Evolutionary conservation across 225 moss, liverwort and hornwort genomes (phyloP).

Genomic region (Anthoceros angustus): DNA sequence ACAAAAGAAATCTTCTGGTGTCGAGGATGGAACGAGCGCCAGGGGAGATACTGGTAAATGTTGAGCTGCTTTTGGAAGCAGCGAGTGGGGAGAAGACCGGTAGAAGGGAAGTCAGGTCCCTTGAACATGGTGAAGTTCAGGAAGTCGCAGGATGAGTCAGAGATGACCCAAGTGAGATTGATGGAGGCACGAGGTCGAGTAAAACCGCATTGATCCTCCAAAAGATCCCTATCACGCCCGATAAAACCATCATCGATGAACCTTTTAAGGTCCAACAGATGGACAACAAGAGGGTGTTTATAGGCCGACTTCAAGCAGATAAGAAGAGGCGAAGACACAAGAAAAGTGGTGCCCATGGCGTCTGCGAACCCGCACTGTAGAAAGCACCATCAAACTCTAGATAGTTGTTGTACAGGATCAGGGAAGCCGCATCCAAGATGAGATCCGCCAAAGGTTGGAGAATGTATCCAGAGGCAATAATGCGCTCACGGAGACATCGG

Average conservation of each 20-base stretch:
- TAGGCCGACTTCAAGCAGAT: no score
- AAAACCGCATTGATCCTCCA: not conserved
- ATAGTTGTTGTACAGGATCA: not conserved
- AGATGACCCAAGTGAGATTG: not conserved
- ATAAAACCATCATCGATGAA: not conserved
- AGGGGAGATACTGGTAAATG: not conserved
- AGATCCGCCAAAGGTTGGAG: not conserved
- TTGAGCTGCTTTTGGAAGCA: not conserved
- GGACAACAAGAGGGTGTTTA: not conserved
- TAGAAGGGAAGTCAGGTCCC: not conserved
- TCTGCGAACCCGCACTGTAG: not conserved
- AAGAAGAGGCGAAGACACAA: not conserved
- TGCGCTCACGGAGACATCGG: not conserved
- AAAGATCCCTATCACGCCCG: not conserved
- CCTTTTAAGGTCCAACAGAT: not conserved
- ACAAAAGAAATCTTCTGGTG: not conserved
- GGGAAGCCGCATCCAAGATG: not conserved
- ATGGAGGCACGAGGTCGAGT: not conserved
- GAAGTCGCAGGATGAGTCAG: not conserved
- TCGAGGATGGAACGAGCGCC: not conserved
- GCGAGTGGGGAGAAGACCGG: not conserved
- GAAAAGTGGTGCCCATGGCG: not conserved
- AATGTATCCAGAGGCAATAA: not conserved
- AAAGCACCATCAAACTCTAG: not conserved
- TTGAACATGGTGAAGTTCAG: not conserved